Evolutionary conservation across 176 grass and related monocot genomes (phyloP).

Genomic region (Hyparrhenia diplandra): DNA sequence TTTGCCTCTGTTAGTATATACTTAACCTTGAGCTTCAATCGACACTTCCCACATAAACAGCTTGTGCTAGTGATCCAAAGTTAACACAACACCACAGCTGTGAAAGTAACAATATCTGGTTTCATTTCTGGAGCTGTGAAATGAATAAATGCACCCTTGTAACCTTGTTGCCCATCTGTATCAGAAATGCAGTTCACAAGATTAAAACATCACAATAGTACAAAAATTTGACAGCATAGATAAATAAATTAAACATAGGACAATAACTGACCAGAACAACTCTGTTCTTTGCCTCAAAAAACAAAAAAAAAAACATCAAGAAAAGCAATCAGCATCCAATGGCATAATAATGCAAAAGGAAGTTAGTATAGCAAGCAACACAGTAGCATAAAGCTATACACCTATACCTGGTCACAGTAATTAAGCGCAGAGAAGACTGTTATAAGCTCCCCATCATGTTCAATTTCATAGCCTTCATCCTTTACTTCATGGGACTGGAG

Average conservation of each 20-base stretch:
- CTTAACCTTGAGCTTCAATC: neutral
- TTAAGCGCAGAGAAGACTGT: slow-evolving; percentile 89
- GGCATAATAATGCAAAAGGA: neutral
- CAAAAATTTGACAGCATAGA: neutral
- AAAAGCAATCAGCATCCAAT: neutral
- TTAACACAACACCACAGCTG: slow-evolving; percentile 12
- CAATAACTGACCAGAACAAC: neutral
- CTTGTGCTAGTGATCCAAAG: neutral
- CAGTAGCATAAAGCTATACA: neutral
- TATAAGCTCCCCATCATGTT: slow-evolving; percentile 89
- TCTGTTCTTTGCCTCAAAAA: neutral
- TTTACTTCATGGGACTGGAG: slow-evolving; percentile 93
- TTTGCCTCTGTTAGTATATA: neutral
- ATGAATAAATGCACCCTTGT: slow-evolving; percentile 92
- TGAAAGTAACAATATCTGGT: slow-evolving; percentile 51
- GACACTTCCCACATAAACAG: neutral
- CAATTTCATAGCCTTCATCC: slow-evolving; percentile 83
- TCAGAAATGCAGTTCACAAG: slow-evolving; percentile 1
- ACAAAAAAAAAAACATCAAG: neutral
- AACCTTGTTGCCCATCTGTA: slow-evolving; percentile 96
- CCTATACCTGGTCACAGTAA: slow-evolving; percentile 85
- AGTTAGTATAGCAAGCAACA: neutral
- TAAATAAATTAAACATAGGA: neutral
- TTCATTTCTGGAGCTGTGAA: slow-evolving; percentile 66
- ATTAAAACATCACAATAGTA: neutral